Conservation (phyloP, 2,329 filamentous ascomycete genomes). For the Fusarium sp. region DNA sequence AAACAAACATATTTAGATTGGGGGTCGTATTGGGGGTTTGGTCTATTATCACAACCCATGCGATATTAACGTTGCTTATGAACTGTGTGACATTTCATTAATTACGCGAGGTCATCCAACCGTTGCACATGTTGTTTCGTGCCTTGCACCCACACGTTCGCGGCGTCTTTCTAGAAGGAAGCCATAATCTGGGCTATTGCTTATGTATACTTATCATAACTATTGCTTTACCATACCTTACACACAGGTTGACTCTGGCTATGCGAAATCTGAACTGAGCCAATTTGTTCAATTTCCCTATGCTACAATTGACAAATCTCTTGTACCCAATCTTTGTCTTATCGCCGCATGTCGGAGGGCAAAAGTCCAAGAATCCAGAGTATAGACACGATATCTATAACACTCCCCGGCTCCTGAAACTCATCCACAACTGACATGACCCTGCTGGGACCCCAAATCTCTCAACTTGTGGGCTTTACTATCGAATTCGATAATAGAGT, state of each 20-base stretch:
- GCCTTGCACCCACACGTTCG: not conserved
- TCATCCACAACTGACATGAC: not conserved
- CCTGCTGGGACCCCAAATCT: not conserved
- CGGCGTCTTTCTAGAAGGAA: constrained; percentile 22
- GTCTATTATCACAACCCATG: not conserved
- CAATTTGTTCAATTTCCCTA: not conserved
- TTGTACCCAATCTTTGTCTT: not conserved
- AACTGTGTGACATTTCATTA: not conserved
- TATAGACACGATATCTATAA: not conserved
- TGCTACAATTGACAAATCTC: not conserved
- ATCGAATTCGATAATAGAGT: not conserved
- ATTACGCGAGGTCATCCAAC: not conserved
- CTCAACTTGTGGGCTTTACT: not conserved
- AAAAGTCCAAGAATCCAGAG: not conserved
- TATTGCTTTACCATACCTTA: not conserved
- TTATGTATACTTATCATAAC: not conserved
- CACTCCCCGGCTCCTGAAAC: constrained; percentile 7
- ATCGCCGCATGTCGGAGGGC: not conserved
- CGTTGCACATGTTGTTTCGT: not conserved
- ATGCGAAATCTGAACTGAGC: not conserved
- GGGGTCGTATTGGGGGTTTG: not conserved
- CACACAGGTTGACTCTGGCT: not conserved
- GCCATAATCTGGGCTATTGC: constrained; percentile 4
- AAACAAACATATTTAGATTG: constrained; percentile 1
- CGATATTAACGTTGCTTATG: not conserved